phyloP scores from a whole-genome alignment of 78 protist species.

The Bigelowiella natans region DNA sequence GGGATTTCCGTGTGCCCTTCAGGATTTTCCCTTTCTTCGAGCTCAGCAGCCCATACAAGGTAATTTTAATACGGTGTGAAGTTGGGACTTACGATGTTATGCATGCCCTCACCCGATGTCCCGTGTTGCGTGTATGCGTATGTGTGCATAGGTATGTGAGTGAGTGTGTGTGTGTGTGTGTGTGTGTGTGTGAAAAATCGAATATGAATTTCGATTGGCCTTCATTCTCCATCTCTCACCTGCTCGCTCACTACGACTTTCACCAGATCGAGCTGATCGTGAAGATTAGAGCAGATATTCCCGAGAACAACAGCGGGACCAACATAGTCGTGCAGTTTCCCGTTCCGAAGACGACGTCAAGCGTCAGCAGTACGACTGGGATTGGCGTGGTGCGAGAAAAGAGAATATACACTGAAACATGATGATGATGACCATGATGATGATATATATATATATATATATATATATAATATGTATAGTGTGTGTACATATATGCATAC shows the following conservation, averaged over 20 bases:
- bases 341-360: neutral
- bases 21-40: conserved; percentile 21
- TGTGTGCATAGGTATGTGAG: neutral
- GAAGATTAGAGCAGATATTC: conserved; percentile 16
- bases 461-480: neutral
- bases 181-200: neutral
- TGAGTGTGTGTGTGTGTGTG: neutral
- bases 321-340: neutral
- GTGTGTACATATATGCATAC: neutral
- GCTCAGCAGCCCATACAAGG: conserved; percentile 14
- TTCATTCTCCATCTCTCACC: no score
- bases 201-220: neutral
- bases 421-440: neutral
- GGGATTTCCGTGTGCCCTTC: conserved; percentile 6
- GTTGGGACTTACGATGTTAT: neutral
- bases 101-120: neutral
- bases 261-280: conserved; percentile 7
- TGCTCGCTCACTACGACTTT: no score
- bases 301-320: neutral
- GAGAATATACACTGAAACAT: neutral
- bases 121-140: neutral
- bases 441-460: neutral
- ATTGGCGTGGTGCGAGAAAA: neutral
- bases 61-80: no score
- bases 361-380: neutral